Evolutionary conservation across 2,329 filamentous ascomycete species (phyloP).

Genomic region (Ophiocordyceps camponoti-floridani): DNA sequence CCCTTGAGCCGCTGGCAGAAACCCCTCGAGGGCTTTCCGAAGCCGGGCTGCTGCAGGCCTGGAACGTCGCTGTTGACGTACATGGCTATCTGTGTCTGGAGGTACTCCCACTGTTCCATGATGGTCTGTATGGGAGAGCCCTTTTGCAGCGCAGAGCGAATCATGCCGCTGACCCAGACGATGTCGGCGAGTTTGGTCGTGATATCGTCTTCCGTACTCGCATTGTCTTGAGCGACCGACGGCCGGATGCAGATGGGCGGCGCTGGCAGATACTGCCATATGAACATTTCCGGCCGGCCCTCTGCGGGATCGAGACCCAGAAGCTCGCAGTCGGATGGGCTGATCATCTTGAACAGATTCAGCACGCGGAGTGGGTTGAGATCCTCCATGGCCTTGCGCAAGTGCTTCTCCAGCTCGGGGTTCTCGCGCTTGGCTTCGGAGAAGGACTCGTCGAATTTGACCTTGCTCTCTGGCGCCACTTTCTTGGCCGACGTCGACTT

Average conservation of each 20-base stretch:
- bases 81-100: constrained; percentile 96
- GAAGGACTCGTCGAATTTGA: constrained; percentile 75
- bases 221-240: constrained; percentile 93
- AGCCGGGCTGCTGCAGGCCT: constrained; percentile 88
- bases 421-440: constrained; percentile 59
- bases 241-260: constrained; percentile 90
- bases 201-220: constrained; percentile 90
- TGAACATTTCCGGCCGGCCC: constrained; percentile 85
- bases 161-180: constrained; percentile 90
- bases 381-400: constrained; percentile 86
- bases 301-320: constrained; percentile 75
- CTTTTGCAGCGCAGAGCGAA: constrained; percentile 76
- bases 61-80: constrained; percentile 99
- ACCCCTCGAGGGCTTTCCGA: constrained; percentile 86
- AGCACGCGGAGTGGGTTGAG: constrained; percentile 76
- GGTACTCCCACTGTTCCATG: constrained; percentile 72
- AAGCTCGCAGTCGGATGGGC: constrained; percentile 72
- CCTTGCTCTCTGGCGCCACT: constrained; percentile 61
- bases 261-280: constrained; percentile 94
- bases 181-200: constrained; percentile 99
- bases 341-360: constrained; percentile 82
- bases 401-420: constrained; percentile 72
- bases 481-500: constrained; percentile 79
- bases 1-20: constrained; percentile 95
- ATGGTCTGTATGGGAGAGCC: constrained; percentile 84